Conservation (phyloP, 1,284 basidiomycete genomes). For the Jaminaea rosea region DNA sequence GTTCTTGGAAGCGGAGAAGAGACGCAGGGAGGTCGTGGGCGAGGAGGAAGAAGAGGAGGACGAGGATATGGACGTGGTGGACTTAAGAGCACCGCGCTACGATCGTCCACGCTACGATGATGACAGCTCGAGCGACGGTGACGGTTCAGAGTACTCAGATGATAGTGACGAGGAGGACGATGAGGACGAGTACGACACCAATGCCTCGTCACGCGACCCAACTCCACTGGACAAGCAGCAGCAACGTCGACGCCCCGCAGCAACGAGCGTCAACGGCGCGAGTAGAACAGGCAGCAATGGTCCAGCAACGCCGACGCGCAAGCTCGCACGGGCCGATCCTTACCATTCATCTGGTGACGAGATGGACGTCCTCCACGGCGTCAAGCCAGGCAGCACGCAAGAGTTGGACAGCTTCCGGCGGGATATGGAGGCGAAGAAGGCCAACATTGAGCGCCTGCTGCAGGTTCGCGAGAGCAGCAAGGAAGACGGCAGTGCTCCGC, state of each 20-base stretch:
- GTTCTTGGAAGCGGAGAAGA: slow-evolving; percentile 22
- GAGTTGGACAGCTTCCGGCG: no score
- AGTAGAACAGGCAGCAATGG: no score
- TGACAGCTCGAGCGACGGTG: not conserved
- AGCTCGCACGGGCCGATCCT: not conserved
- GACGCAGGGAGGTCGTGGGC: slow-evolving; percentile 14
- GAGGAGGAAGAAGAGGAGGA: slow-evolving; percentile 7
- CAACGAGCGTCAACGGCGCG: no score
- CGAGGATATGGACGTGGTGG: slow-evolving; percentile 15
- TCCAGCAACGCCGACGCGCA: not conserved
- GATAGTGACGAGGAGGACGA: no score
- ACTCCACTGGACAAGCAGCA: no score
- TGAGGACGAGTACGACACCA: no score
- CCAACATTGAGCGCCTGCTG: no score
- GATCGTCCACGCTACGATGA: not conserved
- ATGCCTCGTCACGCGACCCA: no score
- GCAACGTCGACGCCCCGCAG: not conserved
- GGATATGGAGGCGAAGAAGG: no score
- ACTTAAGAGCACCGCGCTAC: slow-evolving; percentile 17
- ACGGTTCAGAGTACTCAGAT: not conserved
- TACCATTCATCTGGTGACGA: not conserved
- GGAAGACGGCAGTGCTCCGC: no score
- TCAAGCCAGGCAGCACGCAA: no score
- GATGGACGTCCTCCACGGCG: not conserved
- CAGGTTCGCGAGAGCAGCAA: no score